phyloP scores from a whole-genome alignment of 169 alveolate genomes.

The Eimeria sp. region DNA sequence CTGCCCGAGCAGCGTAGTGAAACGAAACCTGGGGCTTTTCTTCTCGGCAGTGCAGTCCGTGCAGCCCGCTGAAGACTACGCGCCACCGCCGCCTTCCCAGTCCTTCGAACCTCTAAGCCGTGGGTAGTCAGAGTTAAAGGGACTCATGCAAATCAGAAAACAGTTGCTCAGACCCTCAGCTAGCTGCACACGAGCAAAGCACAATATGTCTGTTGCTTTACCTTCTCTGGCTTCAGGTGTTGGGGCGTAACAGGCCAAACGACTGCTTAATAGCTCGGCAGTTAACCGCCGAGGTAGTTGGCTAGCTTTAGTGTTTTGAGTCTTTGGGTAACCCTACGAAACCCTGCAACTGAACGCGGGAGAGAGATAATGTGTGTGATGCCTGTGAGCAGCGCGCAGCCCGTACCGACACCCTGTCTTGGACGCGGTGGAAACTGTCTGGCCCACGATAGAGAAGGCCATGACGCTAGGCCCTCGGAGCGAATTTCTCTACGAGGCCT shows the following conservation, averaged over 20 bases:
- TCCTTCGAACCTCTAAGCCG: slow-evolving; percentile 64
- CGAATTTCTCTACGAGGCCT: slow-evolving; percentile 73
- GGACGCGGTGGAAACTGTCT: slow-evolving; percentile 63
- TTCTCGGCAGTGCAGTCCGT: slow-evolving; percentile 65
- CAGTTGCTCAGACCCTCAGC: neutral
- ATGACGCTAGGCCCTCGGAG: slow-evolving; percentile 9
- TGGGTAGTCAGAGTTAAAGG: neutral
- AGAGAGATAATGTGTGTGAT: neutral
- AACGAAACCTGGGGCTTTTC: slow-evolving; percentile 31
- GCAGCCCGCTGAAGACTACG: slow-evolving; percentile 58
- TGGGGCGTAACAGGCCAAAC: too few relatives aligned
- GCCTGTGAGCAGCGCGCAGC: slow-evolving; percentile 70
- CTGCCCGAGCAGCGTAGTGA: slow-evolving; percentile 19
- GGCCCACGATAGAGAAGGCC: slow-evolving; percentile 69
- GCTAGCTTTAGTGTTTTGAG: neutral
- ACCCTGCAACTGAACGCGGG: neutral
- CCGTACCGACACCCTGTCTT: slow-evolving; percentile 79
- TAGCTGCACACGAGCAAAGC: neutral
- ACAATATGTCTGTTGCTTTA: too few relatives aligned
- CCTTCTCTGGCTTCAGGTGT: too few relatives aligned
- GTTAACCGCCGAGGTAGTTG: neutral
- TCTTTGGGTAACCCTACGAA: too few relatives aligned
- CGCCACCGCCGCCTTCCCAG: slow-evolving; percentile 52
- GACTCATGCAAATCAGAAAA: neutral
- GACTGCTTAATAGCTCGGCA: too few relatives aligned